Conservation (phyloP, 768 basidiomycete genomes). For the Lactarius tabidus region DNA sequence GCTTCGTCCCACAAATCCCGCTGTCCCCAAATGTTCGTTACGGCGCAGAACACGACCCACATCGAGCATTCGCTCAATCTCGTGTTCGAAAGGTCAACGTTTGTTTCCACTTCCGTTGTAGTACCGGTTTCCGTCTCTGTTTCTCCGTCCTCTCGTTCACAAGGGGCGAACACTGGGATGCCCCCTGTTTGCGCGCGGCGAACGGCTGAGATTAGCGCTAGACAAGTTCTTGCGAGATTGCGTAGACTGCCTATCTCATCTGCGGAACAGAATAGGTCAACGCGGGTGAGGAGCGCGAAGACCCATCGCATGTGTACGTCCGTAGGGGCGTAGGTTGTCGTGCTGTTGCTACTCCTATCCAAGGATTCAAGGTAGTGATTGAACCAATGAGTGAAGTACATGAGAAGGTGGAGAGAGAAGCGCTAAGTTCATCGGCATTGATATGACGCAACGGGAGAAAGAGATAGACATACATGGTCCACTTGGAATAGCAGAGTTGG, state of each 20-base stretch:
- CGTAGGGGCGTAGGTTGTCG: constrained; percentile 37
- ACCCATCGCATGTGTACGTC: constrained; percentile 73
- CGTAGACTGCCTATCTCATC: constrained; percentile 78
- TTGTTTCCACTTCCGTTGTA: constrained; percentile 4
- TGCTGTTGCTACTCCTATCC: constrained; percentile 25
- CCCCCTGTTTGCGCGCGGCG: constrained; percentile 5
- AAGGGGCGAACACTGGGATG: neutral
- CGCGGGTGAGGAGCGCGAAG: constrained; percentile 62
- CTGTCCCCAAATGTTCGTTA: constrained; percentile 73
- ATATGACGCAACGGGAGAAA: constrained; percentile 16
- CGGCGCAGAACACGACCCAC: constrained; percentile 68
- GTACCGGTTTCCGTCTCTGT: neutral
- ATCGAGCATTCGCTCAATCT: constrained; percentile 47
- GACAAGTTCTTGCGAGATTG: constrained; percentile 66
- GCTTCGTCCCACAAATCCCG: constrained; percentile 78
- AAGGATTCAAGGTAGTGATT: constrained; percentile 48
- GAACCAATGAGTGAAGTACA: constrained; percentile 84
- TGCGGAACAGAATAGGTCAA: constrained; percentile 65
- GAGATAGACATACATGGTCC: constrained; percentile 54
- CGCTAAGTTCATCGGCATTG: constrained; percentile 40
- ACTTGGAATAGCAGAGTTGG: constrained; percentile 53
- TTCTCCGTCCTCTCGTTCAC: constrained; percentile 1
- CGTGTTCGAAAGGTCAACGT: constrained; percentile 8
- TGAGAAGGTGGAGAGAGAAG: constrained; percentile 68
- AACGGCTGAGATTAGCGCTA: constrained; percentile 33